These are phyloP conservation scores for Grigorovia humatica DNA, from an alignment of 805 yeast species.

Conservation along the genomic window DNA sequence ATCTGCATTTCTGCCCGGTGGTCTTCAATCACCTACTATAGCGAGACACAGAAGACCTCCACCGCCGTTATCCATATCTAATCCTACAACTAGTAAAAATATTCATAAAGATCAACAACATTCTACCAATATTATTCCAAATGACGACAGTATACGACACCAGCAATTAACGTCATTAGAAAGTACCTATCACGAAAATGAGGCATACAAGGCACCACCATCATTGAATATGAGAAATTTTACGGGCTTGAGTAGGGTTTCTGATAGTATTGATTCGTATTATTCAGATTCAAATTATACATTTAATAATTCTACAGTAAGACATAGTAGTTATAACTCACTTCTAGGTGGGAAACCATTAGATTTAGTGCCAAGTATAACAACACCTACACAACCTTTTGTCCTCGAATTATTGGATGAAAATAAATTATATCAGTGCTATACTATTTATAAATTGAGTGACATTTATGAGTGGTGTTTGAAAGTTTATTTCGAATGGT, in stretches of 20 bases:
- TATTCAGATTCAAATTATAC: slow-evolving; percentile 28
- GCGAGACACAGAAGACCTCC: slow-evolving; percentile 15
- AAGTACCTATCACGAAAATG: neutral
- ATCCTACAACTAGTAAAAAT: slow-evolving; percentile 1
- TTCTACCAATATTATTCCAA: neutral
- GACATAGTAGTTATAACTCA: slow-evolving; percentile 27
- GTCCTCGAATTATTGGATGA: slow-evolving; percentile 38
- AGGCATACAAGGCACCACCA: slow-evolving; percentile 13
- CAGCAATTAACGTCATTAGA: neutral
- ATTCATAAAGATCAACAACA: neutral
- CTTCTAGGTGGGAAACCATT: slow-evolving; percentile 26
- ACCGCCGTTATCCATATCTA: slow-evolving; percentile 14
- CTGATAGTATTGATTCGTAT: slow-evolving; percentile 24
- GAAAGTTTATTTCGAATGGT: slow-evolving; percentile 41
- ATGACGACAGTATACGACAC: neutral
- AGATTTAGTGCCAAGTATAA: slow-evolving; percentile 26
- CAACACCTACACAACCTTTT: slow-evolving; percentile 48
- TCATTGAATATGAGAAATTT: slow-evolving; percentile 12
- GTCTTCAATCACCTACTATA: neutral
- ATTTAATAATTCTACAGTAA: slow-evolving; percentile 22
- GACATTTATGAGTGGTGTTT: slow-evolving; percentile 46
- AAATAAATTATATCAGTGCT: slow-evolving; percentile 41
- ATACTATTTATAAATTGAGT: slow-evolving; percentile 37
- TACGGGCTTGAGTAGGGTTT: slow-evolving; percentile 18
- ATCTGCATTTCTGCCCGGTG: neutral